Conservation (phyloP, 2,329 filamentous ascomycete genomes). For the Colletotrichum sp. region DNA sequence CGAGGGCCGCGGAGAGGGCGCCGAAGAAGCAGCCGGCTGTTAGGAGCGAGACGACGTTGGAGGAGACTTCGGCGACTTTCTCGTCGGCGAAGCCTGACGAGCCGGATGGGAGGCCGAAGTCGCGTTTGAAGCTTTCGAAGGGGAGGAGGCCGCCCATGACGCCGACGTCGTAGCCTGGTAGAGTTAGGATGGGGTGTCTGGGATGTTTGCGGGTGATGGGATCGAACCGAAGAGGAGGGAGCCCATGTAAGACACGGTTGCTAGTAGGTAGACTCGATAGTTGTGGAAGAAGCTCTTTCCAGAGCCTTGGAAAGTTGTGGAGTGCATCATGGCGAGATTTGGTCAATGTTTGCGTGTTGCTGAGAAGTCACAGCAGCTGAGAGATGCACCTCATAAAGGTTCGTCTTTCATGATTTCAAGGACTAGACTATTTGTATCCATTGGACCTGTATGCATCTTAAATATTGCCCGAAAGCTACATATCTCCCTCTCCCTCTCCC, state of each 20-base stretch:
- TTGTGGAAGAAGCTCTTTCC: not conserved
- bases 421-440: not conserved
- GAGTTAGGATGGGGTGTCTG: not conserved
- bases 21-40: not conserved
- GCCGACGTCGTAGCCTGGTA: conserved; percentile 23
- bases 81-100: not conserved
- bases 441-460: not conserved
- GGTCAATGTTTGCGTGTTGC: not conserved
- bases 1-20: not conserved
- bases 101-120: conserved; percentile 30
- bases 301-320: not conserved
- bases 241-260: not conserved
- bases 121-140: conserved; percentile 39
- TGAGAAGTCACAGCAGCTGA: not conserved
- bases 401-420: too few species aligned
- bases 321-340: not conserved
- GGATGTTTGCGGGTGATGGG: not conserved
- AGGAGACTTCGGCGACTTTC: not conserved
- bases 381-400: too few species aligned
- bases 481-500: not conserved
- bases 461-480: not conserved
- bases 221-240: not conserved
- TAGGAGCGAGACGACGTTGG: not conserved
- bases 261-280: not conserved
- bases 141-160: conserved; percentile 45